Percentiles rank a stretch among this genome's conserved stretches.
Conservation (phyloP, 2,329 filamentous ascomycete species). For the Aspergillus bombycis region DNA sequence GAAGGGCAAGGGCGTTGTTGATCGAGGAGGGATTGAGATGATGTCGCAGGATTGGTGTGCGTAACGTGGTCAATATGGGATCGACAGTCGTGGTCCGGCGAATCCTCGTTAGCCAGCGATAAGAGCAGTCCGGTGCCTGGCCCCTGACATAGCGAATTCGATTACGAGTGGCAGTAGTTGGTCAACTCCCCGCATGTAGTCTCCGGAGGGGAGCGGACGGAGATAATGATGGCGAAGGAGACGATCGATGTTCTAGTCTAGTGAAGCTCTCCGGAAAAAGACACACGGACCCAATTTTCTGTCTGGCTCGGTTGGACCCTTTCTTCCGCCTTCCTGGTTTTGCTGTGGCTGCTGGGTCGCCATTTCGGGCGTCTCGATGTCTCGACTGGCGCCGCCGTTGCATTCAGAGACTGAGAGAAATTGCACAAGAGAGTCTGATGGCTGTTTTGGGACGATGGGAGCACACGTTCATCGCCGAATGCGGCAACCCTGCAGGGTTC, state of each 20-base stretch:
- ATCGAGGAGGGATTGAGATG: constrained; percentile 8
- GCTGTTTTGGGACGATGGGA: constrained; percentile 1
- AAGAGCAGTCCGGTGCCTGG: constrained; percentile 5
- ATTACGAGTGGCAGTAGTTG: not conserved
- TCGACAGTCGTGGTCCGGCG: not conserved
- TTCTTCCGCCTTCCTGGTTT: not conserved
- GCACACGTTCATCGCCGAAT: constrained; percentile 1
- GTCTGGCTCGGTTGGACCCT: not conserved
- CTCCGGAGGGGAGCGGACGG: not conserved
- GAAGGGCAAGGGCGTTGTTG: constrained; percentile 9
- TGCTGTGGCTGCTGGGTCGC: not conserved
- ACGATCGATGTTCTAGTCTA: not conserved
- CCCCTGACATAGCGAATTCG: constrained; percentile 15
- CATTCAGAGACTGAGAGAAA: not conserved
- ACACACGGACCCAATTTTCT: constrained; percentile 6
- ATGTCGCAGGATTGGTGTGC: constrained; percentile 19
- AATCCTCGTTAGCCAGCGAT: constrained; percentile 17
- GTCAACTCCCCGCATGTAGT: not conserved
- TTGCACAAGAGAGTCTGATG: not conserved
- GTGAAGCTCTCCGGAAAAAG: constrained; percentile 5
- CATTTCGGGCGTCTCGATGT: not conserved
- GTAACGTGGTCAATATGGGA: constrained; percentile 18
- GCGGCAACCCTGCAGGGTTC: constrained; percentile 7
- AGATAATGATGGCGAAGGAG: not conserved
- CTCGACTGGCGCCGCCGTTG: not conserved